Evolutionary conservation across 2,329 filamentous ascomycete species (phyloP).

Genomic region (Geosmithia flava): DNA sequence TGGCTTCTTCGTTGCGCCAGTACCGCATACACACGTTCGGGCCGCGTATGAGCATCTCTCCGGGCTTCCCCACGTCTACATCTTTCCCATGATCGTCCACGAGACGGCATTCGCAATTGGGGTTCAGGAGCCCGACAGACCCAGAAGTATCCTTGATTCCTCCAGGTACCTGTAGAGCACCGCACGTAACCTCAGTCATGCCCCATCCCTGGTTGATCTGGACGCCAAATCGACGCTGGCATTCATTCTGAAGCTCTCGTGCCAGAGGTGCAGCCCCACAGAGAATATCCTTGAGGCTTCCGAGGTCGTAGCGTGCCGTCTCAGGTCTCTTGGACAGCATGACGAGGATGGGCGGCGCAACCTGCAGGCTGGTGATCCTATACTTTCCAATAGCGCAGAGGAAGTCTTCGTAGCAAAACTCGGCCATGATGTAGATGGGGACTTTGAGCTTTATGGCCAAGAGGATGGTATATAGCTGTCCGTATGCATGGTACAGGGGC

Average conservation of each 20-base stretch:
- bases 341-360: conserved; percentile 47
- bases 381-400: conserved; percentile 34
- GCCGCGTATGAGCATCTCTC: conserved; percentile 40
- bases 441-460: conserved; percentile 27
- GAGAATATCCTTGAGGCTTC: conserved; percentile 29
- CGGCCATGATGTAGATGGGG: conserved; percentile 43
- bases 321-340: conserved; percentile 46
- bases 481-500: conserved; percentile 53
- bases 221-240: conserved; percentile 26
- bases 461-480: conserved; percentile 39
- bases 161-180: conserved; percentile 26
- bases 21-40: conserved; percentile 48
- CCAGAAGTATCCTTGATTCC: conserved; percentile 23
- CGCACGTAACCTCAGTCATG: conserved; percentile 43
- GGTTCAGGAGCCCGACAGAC: conserved; percentile 36
- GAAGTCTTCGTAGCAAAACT: conserved; percentile 42
- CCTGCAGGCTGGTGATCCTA: conserved; percentile 37
- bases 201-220: conserved; percentile 43
- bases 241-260: conserved; percentile 27
- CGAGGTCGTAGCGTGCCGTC: conserved; percentile 37
- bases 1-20: conserved; percentile 43
- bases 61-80: conserved; percentile 30
- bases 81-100: conserved; percentile 40
- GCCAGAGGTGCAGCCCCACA: conserved; percentile 42
- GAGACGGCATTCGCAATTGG: conserved; percentile 41